Percentiles rank a stretch among this genome's conserved stretches.
phyloP scores from a whole-genome alignment of 331 rosid genomes.

The Dryas integrifolia region DNA sequence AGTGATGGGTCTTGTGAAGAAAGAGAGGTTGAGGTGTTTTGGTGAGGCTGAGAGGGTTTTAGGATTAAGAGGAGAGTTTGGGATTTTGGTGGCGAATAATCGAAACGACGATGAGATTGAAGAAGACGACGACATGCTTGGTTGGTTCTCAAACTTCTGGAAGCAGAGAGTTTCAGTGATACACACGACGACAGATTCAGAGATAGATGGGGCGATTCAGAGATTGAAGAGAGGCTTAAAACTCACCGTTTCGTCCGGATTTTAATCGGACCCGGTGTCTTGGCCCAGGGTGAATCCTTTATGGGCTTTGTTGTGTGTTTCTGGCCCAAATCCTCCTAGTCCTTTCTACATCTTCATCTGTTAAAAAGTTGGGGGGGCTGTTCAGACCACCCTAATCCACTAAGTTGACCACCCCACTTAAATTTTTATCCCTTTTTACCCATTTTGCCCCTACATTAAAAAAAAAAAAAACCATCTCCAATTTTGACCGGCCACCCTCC shows the following conservation, averaged over 20 bases:
- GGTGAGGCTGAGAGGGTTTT: constrained; percentile 20
- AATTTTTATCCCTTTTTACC: no score
- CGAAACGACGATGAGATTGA: constrained; percentile 52
- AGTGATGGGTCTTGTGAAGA: constrained; percentile 20
- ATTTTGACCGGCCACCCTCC: no score
- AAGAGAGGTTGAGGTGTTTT: constrained; percentile 22
- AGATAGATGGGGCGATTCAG: not conserved
- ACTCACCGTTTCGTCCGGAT: not conserved
- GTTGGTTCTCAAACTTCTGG: not conserved
- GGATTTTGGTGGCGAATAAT: constrained; percentile 47
- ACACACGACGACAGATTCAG: not conserved
- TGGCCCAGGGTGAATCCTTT: no score
- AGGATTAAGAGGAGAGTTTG: constrained; percentile 10
- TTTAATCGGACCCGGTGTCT: no score
- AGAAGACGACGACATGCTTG: constrained; percentile 37
- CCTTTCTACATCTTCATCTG: no score
- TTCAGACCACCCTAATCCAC: no score
- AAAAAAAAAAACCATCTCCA: no score
- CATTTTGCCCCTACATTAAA: no score
- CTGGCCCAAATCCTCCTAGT: no score
- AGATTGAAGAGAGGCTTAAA: not conserved
- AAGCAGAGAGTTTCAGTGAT: not conserved
- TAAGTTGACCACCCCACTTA: no score
- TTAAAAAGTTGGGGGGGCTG: no score
- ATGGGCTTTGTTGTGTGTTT: no score